A percentile compares a stretch with the other conserved stretches of the same genome.
phyloP scores from a whole-genome alignment of 73 alveolate genomes.

The Urostyla sp. region DNA sequence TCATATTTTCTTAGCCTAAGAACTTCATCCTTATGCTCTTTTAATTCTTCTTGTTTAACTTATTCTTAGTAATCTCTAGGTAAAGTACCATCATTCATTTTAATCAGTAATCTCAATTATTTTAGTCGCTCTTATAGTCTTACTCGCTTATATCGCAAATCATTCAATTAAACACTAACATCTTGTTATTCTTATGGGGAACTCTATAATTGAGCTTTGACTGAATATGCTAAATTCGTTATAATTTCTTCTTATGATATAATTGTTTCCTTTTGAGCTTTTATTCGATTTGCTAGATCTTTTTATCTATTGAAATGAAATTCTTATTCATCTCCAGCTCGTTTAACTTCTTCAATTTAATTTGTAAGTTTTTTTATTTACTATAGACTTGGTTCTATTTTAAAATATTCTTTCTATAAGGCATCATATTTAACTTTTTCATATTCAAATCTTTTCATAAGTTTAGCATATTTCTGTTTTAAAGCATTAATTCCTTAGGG shows the following conservation, averaged over 20 bases:
- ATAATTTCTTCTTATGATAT: constrained; percentile 81
- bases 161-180: constrained; percentile 40
- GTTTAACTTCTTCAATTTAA: constrained; percentile 68
- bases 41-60: constrained; percentile 52
- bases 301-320: constrained; percentile 80
- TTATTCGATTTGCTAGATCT: constrained; percentile 76
- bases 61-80: constrained; percentile 61
- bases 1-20: constrained; percentile 37
- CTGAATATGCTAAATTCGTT: constrained; percentile 72
- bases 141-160: constrained; percentile 39
- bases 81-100: constrained; percentile 62
- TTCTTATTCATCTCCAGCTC: constrained; percentile 79
- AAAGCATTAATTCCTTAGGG: constrained; percentile 79
- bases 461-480: constrained; percentile 80
- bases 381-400: constrained; percentile 74
- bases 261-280: constrained; percentile 80
- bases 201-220: constrained; percentile 64
- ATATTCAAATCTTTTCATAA: constrained; percentile 72
- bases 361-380: constrained; percentile 73
- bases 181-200: constrained; percentile 48
- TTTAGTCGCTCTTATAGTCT: constrained; percentile 52
- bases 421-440: constrained; percentile 74
- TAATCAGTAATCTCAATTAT: constrained; percentile 37
- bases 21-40: constrained; percentile 50
- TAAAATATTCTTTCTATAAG: constrained; percentile 72